Percentiles rank a stretch among this genome's conserved stretches.
phyloP scores from a whole-genome alignment of 176 grass and related monocot species.

The Oryza coarctata region DNA sequence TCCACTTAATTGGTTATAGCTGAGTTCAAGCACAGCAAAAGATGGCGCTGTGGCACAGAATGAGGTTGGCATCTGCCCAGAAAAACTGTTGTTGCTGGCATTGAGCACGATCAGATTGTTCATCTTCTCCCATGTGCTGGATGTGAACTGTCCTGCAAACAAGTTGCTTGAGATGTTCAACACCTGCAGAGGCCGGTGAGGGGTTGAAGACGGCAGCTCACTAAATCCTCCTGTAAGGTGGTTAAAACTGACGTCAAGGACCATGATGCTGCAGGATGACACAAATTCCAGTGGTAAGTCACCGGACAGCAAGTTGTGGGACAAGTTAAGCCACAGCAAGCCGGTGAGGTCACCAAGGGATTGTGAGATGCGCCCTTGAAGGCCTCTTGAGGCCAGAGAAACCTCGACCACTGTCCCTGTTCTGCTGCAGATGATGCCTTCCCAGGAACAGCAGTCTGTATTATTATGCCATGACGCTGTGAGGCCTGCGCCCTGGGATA shows the following conservation, averaged over 20 bases:
- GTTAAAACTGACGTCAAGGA: constrained; percentile 25
- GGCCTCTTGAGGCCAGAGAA: background rate
- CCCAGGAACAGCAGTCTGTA: constrained; percentile 28
- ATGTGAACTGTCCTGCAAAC: constrained; percentile 30
- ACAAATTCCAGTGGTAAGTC: background rate
- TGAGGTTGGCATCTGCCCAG: background rate
- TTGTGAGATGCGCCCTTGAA: constrained; percentile 6
- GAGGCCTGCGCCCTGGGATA: background rate
- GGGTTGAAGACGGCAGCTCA: background rate
- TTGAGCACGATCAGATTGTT: background rate
- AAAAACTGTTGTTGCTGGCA: constrained; percentile 39
- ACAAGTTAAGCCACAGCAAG: constrained; percentile 9
- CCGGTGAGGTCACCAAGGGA: background rate
- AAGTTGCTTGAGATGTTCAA: constrained; percentile 23
- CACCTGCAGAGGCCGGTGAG: background rate
- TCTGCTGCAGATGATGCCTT: background rate
- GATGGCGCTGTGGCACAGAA: background rate
- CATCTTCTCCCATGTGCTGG: background rate
- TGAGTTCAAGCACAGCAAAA: constrained; percentile 14
- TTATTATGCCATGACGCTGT: background rate
- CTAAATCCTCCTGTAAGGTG: background rate
- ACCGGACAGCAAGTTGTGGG: constrained; percentile 1
- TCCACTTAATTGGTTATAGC: constrained; percentile 26
- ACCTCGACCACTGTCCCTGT: background rate
- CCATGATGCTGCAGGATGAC: background rate